These are phyloP conservation scores for Bombardia bombarda DNA, from an alignment of 495 filamentous ascomycete genomes.

Conservation along the genomic window DNA sequence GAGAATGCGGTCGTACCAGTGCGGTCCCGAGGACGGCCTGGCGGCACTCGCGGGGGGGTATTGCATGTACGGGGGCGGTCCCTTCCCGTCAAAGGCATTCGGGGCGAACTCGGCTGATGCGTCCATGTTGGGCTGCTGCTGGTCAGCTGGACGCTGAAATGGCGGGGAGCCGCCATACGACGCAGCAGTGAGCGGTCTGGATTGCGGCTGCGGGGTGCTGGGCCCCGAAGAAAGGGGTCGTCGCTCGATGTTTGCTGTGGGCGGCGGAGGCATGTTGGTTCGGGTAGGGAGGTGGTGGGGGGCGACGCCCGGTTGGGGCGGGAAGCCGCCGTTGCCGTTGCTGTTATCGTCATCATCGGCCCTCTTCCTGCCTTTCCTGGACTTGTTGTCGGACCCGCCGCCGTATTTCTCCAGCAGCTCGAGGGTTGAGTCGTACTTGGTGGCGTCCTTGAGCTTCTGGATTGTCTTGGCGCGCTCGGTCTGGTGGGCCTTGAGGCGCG, in stretches of 20 bases:
- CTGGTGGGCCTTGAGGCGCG: slow-evolving; percentile 63
- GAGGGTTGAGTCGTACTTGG: slow-evolving; percentile 91
- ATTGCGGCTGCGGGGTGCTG: slow-evolving; percentile 12
- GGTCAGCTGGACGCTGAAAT: slow-evolving; percentile 7
- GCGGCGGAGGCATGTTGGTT: slow-evolving; percentile 62
- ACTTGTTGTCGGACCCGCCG: slow-evolving; percentile 52
- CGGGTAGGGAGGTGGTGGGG: slow-evolving; percentile 26
- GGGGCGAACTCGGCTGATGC: slow-evolving; percentile 47
- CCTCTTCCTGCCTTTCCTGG: slow-evolving; percentile 31
- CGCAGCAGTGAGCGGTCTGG: not conserved
- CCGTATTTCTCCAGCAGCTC: slow-evolving; percentile 93
- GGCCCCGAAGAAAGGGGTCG: slow-evolving; percentile 8
- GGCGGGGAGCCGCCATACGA: slow-evolving; percentile 9
- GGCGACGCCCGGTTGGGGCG: slow-evolving; percentile 12
- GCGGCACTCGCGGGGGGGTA: slow-evolving; percentile 22
- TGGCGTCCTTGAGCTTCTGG: slow-evolving; percentile 86
- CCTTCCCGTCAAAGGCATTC: slow-evolving; percentile 46
- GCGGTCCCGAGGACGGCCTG: slow-evolving; percentile 42
- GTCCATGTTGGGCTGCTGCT: slow-evolving; percentile 18
- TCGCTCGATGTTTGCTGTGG: slow-evolving; percentile 76
- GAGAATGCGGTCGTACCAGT: slow-evolving; percentile 91
- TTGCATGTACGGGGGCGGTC: slow-evolving; percentile 24
- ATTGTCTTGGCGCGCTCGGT: slow-evolving; percentile 78
- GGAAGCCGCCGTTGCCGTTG: slow-evolving; percentile 10
- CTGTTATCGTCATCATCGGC: slow-evolving; percentile 13